phyloP scores from a whole-genome alignment of 768 basidiomycete genomes.

The Psilocybe cubensis region DNA sequence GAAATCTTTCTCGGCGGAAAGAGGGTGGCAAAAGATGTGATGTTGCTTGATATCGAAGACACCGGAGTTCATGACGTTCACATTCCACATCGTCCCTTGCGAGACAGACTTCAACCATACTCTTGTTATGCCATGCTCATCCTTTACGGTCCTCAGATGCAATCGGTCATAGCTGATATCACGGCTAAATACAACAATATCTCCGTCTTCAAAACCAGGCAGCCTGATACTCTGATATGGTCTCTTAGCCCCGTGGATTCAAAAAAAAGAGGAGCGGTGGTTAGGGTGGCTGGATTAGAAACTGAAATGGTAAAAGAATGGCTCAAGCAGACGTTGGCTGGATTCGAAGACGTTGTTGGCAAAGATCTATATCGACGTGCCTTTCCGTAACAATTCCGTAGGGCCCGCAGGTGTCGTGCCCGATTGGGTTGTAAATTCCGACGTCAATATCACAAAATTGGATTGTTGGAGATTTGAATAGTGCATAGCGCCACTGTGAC shows the following conservation, averaged over 20 bases:
- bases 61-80: constrained; percentile 19
- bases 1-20: constrained; percentile 72
- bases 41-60: constrained; percentile 66
- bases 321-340: constrained; percentile 59
- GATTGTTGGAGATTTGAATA: no score
- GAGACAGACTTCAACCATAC: constrained; percentile 74
- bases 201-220: constrained; percentile 63
- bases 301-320: constrained; percentile 76
- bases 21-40: constrained; percentile 75
- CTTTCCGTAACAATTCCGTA: no score
- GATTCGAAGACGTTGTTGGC: constrained; percentile 59
- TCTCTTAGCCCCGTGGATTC: constrained; percentile 65
- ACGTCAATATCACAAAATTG: background rate
- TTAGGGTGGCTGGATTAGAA: constrained; percentile 77
- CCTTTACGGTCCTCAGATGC: constrained; percentile 70
- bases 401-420: no score
- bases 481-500: background rate
- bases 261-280: constrained; percentile 51
- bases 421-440: background rate
- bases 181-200: constrained; percentile 51
- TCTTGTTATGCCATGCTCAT: constrained; percentile 89
- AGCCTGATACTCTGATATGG: constrained; percentile 78
- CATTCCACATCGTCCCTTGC: constrained; percentile 50
- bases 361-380: constrained; percentile 65
- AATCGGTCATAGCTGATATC: constrained; percentile 51